These are phyloP conservation scores for Exophiala viscosa DNA, from an alignment of 2,329 filamentous ascomycete genomes.

Conservation along the genomic window DNA sequence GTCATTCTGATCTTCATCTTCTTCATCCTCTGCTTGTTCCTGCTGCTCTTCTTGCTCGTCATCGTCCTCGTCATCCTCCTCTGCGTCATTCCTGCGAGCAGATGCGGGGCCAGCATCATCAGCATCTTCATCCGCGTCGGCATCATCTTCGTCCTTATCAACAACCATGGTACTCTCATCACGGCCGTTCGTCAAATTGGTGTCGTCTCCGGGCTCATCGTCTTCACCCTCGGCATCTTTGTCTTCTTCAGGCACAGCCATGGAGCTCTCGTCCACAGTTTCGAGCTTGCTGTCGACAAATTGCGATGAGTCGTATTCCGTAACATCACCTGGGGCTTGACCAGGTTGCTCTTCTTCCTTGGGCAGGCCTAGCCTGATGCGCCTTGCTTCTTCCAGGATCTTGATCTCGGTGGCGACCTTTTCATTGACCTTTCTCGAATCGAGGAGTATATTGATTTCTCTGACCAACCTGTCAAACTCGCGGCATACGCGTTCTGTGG, in stretches of 20 bases:
- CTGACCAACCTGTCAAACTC: conserved; percentile 49
- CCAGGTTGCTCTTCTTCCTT: conserved; percentile 21
- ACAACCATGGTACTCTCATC: conserved; percentile 18
- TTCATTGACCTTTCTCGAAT: conserved; percentile 46
- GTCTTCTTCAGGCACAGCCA: conserved; percentile 20
- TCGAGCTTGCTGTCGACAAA: conserved; percentile 11
- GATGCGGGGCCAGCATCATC: conserved; percentile 10
- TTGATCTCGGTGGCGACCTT: conserved; percentile 48
- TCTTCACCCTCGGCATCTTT: conserved; percentile 34
- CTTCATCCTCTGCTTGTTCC: conserved; percentile 13
- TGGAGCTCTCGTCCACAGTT: conserved; percentile 13
- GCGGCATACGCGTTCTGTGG: conserved; percentile 48
- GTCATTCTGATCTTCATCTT: conserved; percentile 5
- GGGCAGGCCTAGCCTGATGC: conserved; percentile 26
- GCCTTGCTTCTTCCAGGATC: conserved; percentile 38
- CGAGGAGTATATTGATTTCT: conserved; percentile 45
- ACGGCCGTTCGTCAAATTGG: conserved; percentile 11
- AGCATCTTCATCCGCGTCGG: conserved; percentile 14
- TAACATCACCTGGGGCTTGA: conserved; percentile 16
- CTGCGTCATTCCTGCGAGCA: conserved; percentile 3
- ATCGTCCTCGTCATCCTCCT: conserved; percentile 2
- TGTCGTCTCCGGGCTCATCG: conserved; percentile 18
- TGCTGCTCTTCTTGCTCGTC: conserved; percentile 7
- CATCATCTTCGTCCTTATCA: conserved; percentile 17
- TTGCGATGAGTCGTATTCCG: conserved; percentile 25